A percentile compares a stretch with the other conserved stretches of the same genome.
Conservation (phyloP, 2,329 filamentous ascomycete species). For the Aspergillus sojae region DNA sequence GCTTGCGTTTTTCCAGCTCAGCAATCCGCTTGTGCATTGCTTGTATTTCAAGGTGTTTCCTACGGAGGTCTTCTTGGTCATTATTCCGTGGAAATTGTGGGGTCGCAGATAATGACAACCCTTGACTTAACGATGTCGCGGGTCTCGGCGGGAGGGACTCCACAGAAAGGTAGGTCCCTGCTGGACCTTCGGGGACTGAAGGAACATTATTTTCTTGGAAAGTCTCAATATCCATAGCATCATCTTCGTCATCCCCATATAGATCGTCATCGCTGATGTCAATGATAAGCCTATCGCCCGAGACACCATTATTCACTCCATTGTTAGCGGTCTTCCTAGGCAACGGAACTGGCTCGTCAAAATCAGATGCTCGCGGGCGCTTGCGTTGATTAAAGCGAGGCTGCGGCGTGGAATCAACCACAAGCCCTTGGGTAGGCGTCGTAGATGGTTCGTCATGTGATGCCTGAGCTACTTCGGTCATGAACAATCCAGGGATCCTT, state of each 20-base stretch:
- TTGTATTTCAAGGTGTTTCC: conserved; percentile 53
- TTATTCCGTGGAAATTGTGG: conserved; percentile 40
- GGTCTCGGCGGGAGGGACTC: conserved; percentile 46
- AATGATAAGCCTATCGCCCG: conserved; percentile 72
- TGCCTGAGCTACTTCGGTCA: conserved; percentile 37
- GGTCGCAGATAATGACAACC: conserved; percentile 37
- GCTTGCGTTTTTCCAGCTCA: conserved; percentile 49
- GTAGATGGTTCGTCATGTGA: conserved; percentile 7
- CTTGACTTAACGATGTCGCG: conserved; percentile 44
- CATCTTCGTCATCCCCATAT: conserved; percentile 36
- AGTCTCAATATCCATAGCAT: conserved; percentile 33
- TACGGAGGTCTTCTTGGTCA: conserved; percentile 48
- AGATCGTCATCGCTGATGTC: conserved; percentile 77
- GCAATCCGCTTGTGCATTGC: conserved; percentile 53
- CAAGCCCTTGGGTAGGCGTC: conserved; percentile 16
- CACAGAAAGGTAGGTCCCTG: conserved; percentile 50
- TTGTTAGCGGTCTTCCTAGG: conserved; percentile 67
- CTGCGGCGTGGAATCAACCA: conserved; percentile 26
- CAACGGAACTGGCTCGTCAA: conserved; percentile 58
- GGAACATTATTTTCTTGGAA: conserved; percentile 31
- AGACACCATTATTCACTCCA: conserved; percentile 36
- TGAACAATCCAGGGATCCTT: conserved; percentile 57
- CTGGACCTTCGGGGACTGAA: conserved; percentile 25
- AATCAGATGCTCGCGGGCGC: conserved; percentile 70
- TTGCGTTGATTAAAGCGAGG: conserved; percentile 47